Evolutionary conservation across 2,329 filamentous ascomycete species (phyloP), one percentile per base, ranked within the genome.

Genomic region (Curvularia verruculosa): DNA sequence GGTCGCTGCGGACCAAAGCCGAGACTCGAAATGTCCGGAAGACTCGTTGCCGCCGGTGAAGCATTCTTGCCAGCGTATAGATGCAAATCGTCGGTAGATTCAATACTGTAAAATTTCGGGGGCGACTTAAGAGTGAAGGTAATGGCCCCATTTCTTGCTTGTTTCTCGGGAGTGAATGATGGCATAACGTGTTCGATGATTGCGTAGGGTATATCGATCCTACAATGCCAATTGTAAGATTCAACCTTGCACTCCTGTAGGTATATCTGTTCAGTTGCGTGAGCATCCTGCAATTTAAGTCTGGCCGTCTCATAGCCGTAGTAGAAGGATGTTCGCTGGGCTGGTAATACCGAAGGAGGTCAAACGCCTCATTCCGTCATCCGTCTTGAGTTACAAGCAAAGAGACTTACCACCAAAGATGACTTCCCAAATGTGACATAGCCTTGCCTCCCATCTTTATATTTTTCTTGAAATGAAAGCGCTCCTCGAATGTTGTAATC

Each of bases 161-260:
- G 66, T 59, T 45, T 58, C 10, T 51, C 63, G 24, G 58, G 50
- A 19, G 34, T 61, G 53, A 43, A 70, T 63, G 36, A 77, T 52
- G 54, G 58, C 10, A 77, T 69, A 13, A 77, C 71, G 28, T 77
- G 73, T n/a, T 78, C 69, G 41, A 80, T 69, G 40, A 72, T 75
- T n/a, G 69, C 68, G 57, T 80, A 81, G 1, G 74, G 72, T n/a
- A 82, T 69, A 31, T 81, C 77, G 41, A 82, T 67, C 21, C 78
- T 70, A 46, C 65, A 65, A 51, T 67, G 61, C 57, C 63, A 70
- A 26, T 66, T 59, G 28, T 54, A 53, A 3, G 57, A 31, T 3
- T 50, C 23, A 3, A 54, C 28, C 1, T 13, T 28, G 2, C 44
- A 46, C 29, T 49, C 51, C 29, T 61, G 49, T 43, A 71, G 47